Evolutionary conservation across 129 eudicot species (phyloP).

Genomic region (Smallanthus sonchifolius): DNA sequence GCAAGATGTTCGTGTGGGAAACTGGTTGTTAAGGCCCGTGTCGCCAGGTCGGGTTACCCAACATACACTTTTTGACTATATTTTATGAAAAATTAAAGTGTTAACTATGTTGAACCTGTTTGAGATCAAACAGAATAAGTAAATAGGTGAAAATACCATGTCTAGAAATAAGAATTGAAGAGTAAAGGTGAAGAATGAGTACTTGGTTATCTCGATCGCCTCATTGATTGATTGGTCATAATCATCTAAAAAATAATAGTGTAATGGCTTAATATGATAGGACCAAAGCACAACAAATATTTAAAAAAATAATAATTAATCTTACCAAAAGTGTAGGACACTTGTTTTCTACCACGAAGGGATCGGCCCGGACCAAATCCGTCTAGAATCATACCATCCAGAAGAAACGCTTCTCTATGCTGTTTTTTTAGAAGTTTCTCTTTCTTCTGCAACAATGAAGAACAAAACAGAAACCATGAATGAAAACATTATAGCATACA

Average conservation of each 20-base stretch:
- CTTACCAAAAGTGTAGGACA: conserved; percentile 96
- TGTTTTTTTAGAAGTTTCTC: conserved; percentile 88
- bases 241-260: conserved; percentile 57
- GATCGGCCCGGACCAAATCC: conserved; percentile 79
- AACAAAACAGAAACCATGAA: conserved; percentile 6
- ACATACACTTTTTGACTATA: background rate
- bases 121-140: background rate
- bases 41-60: background rate
- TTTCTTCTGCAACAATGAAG: conserved; percentile 50
- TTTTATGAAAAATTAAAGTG: background rate
- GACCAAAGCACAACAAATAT: background rate
- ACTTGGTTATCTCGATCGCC: conserved; percentile 91
- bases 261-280: background rate
- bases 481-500: background rate
- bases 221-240: conserved; percentile 91
- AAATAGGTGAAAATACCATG: background rate
- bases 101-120: background rate
- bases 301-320: background rate
- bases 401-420: conserved; percentile 88
- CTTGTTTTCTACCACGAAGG: conserved; percentile 97
- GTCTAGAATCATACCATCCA: conserved; percentile 75
- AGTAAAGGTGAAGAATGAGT: conserved; percentile 25
- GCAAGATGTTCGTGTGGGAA: background rate
- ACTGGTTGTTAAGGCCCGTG: background rate
- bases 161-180: background rate